A percentile compares a stretch with the other conserved stretches of the same genome.
Conservation (phyloP, 2,329 filamentous ascomycete genomes). For the Coccinonectria pachysandricola region DNA sequence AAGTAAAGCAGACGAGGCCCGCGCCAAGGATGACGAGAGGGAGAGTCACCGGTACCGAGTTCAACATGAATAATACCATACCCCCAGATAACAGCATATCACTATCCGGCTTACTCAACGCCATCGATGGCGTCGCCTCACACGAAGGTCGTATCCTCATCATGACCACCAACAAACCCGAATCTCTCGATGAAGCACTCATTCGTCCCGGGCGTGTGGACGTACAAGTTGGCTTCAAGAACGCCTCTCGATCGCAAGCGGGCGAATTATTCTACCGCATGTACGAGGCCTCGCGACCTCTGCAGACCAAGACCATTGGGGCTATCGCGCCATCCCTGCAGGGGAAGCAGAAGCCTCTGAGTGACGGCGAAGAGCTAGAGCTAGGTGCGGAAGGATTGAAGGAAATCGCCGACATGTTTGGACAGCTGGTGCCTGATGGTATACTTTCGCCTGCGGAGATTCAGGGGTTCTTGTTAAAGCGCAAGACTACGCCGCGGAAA, state of each 20-base stretch:
- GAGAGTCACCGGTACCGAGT: no score
- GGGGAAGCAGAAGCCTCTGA: constrained; percentile 5
- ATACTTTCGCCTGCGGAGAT: constrained; percentile 51
- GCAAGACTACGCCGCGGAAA: constrained; percentile 46
- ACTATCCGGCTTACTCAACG: constrained; percentile 69
- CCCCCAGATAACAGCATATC: constrained; percentile 44
- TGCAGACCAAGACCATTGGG: constrained; percentile 5
- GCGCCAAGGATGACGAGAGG: no score
- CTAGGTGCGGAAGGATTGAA: constrained; percentile 30
- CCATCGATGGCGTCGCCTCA: constrained; percentile 71
- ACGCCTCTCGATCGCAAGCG: constrained; percentile 46
- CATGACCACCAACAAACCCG: constrained; percentile 72
- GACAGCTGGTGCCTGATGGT: constrained; percentile 39
- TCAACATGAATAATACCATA: constrained; percentile 5
- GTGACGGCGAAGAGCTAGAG: constrained; percentile 20
- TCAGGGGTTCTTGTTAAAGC: constrained; percentile 53
- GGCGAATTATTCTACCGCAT: constrained; percentile 50
- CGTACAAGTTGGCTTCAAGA: constrained; percentile 53
- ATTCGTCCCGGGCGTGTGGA: constrained; percentile 67
- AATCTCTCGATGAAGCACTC: constrained; percentile 62
- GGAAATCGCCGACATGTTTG: constrained; percentile 38
- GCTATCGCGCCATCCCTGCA: constrained; percentile 1
- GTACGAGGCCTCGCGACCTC: constrained; percentile 36
- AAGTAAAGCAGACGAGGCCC: no score
- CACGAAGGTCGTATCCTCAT: constrained; percentile 71